Conservation (phyloP, 1,139 yeast species). For the Nadsonia starkeyi-henricii region DNA sequence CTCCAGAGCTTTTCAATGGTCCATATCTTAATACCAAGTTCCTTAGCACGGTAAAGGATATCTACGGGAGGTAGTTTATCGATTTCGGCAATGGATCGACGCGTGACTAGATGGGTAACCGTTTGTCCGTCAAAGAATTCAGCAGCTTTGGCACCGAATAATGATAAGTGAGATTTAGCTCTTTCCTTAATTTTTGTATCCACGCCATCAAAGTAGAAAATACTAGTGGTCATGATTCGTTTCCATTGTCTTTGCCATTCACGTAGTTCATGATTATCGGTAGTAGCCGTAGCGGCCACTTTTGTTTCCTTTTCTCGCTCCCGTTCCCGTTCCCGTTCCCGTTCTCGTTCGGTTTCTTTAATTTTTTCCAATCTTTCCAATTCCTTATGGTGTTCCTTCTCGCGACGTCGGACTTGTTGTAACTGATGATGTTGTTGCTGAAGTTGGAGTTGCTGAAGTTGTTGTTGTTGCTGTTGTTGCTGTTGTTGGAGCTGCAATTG, state of each 20-base stretch:
- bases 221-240: slow-evolving; percentile 55
- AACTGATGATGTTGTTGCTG: neutral
- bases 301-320: neutral
- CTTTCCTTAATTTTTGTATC: slow-evolving; percentile 27
- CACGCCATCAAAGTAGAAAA: slow-evolving; percentile 66
- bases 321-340: neutral
- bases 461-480: neutral
- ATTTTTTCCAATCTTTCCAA: neutral
- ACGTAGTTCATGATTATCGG: slow-evolving; percentile 11
- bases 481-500: no score
- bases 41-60: slow-evolving; percentile 49
- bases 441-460: neutral
- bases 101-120: slow-evolving; percentile 72
- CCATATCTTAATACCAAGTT: slow-evolving; percentile 67
- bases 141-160: slow-evolving; percentile 31
- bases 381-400: neutral
- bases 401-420: neutral
- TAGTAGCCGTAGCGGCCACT: slow-evolving; percentile 5
- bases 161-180: neutral
- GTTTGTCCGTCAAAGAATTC: slow-evolving; percentile 55
- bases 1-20: slow-evolving; percentile 72
- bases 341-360: neutral
- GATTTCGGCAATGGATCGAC: slow-evolving; percentile 28
- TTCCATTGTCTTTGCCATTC: slow-evolving; percentile 78
- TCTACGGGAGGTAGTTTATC: slow-evolving; percentile 37